Base-by-base conservation (phyloP, 1,139 yeast genomes). In the Lodderomyces margitis region DNA sequence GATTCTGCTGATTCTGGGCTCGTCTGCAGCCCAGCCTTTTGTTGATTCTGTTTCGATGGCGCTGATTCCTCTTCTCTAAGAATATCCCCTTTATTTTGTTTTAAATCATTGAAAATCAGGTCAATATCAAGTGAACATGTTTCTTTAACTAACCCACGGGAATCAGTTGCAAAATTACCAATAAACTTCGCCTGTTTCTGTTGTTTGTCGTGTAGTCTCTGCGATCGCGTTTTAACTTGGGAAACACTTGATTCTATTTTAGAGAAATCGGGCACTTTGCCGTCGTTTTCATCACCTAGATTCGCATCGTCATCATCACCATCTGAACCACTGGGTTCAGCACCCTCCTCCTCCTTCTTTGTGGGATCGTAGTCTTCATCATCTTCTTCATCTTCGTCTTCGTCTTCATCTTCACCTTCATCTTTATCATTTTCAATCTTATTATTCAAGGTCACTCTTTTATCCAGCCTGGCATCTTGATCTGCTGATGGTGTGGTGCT, bases 221-320 rank as follows among this genome's bases (percentile, higher is more conserved):
- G 76, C 30, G 66, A 57, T 39, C 78, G 54, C 2, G 78, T 72
- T 30, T 62, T 53, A 4, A 71, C 70, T 43, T 64, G 70, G 5
- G 68, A 56, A 6, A 59, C 57, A 5, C 58, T 51, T 4, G 64
- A 55, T 41, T 64, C 66, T 16, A 70, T 62, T 7, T 60, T 57
- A 5, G 70, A 61, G 47, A 64, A 70, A 43, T 70, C 72, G 0
- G 68, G 68, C 7, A 56, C 61, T 5, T 54, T 58, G 10, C 54
- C 61, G 4, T 46, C 56, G 9, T 51, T 61, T 2, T 48, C 54
- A 50, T 82, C 87, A 40, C 78, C 84, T 46, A 81, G 86, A 33
- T 81, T 87, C 40, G 80, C 83, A 49, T 81, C 87, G 34, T 72
- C 67, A 14, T 55, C 60, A 5, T 23, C 36, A 10, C 19, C 6